phyloP scores from a whole-genome alignment of 441 rosid genomes.

The Populus trichocarpa region DNA sequence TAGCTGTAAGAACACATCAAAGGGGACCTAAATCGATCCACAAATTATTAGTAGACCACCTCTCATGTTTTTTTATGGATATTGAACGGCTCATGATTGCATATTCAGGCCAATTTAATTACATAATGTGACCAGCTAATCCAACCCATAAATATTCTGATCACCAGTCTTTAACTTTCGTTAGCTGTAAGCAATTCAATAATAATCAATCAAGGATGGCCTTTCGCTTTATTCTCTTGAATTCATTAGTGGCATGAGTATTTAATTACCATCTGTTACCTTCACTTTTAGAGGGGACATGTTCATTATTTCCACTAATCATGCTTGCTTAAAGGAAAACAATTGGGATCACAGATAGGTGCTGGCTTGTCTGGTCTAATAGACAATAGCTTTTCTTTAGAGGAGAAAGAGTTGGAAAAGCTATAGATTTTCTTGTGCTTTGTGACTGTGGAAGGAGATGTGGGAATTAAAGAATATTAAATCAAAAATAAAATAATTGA shows the following conservation, averaged over 20 bases:
- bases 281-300: background rate
- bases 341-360: slow-evolving; percentile 12
- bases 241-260: background rate
- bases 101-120: background rate
- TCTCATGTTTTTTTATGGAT: slow-evolving; percentile 9
- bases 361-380: slow-evolving; percentile 22
- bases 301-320: slow-evolving; percentile 13
- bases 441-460: slow-evolving; percentile 24
- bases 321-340: slow-evolving; percentile 25
- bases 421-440: slow-evolving; percentile 42
- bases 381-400: slow-evolving; percentile 9
- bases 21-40: background rate
- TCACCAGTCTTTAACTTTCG: too few relatives aligned
- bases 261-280: background rate
- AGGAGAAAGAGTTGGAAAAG: slow-evolving; percentile 24
- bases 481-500: background rate
- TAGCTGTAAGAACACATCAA: slow-evolving; percentile 19
- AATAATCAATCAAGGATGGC: background rate
- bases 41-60: background rate
- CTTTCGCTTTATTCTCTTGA: background rate
- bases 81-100: slow-evolving; percentile 11
- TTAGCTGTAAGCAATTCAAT: background rate
- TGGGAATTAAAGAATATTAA: background rate
- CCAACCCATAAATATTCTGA: background rate
- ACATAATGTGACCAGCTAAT: slow-evolving; percentile 11